A percentile compares a stretch with the other conserved stretches of the same genome.
Conservation (phyloP, 225 moss, liverwort and hornwort species). For the Neckera pumila region DNA sequence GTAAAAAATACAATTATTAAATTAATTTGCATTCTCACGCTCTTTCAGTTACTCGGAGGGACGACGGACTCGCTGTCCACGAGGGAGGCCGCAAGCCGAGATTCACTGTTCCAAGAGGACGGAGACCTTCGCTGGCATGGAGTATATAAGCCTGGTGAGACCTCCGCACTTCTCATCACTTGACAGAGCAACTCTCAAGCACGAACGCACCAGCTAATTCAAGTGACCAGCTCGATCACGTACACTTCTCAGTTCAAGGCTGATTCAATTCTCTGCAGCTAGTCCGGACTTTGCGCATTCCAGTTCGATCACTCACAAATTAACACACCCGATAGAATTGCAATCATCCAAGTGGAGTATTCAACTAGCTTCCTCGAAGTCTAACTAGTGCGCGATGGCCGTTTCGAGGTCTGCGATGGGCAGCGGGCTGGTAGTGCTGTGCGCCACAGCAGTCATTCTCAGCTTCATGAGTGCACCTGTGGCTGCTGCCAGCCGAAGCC, state of each 20-base stretch:
- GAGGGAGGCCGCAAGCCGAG: no score
- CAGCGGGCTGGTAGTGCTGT: neutral
- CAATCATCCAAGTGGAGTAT: no score
- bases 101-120: no score
- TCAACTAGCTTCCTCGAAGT: neutral
- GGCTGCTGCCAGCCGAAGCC: neutral
- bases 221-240: neutral
- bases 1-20: neutral
- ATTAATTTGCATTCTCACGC: neutral
- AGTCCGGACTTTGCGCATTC: neutral
- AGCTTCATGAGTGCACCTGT: neutral
- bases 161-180: neutral
- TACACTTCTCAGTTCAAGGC: neutral
- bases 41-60: neutral
- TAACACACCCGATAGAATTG: no score
- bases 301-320: neutral
- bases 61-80: neutral
- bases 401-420: neutral
- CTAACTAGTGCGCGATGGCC: neutral
- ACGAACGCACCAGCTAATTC: neutral
- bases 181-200: neutral
- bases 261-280: no score
- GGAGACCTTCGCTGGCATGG: no score
- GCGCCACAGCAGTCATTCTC: neutral
- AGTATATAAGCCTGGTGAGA: neutral